Evolutionary conservation across 2,329 filamentous ascomycete species (phyloP).

Genomic region (Arthrobotrys iridis): DNA sequence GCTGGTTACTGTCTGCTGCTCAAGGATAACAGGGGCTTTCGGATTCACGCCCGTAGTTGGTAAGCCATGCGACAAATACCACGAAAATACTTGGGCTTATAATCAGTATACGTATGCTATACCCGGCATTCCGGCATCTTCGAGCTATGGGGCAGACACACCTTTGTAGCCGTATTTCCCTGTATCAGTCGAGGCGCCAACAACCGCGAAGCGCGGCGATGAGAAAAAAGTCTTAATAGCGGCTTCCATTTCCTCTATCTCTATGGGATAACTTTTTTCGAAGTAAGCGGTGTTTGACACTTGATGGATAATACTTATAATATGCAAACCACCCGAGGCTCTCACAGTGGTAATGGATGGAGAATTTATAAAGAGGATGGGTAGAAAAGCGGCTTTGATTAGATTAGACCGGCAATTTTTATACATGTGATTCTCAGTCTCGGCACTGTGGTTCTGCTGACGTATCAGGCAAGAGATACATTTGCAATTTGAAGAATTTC

Average conservation of each 20-base stretch:
- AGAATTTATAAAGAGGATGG: not conserved
- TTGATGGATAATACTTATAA: not conserved
- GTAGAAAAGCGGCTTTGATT: not conserved
- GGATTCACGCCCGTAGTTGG: slow-evolving; percentile 88
- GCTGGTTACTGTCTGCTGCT: slow-evolving; percentile 69
- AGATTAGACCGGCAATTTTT: not conserved
- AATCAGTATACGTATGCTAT: not conserved
- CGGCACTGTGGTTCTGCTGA: not conserved
- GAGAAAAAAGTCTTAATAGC: slow-evolving; percentile 79
- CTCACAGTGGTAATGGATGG: not conserved
- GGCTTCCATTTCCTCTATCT: slow-evolving; percentile 69
- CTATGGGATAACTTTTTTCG: not conserved
- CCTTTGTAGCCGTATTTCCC: slow-evolving; percentile 89
- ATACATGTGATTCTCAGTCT: slow-evolving; percentile 24
- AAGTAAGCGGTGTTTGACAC: not conserved
- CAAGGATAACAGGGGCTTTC: slow-evolving; percentile 62
- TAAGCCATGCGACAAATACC: slow-evolving; percentile 82
- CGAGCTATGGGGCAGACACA: slow-evolving; percentile 61
- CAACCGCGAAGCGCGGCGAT: slow-evolving; percentile 75
- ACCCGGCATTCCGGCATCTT: not conserved
- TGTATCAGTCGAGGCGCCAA: slow-evolving; percentile 85
- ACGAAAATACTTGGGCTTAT: slow-evolving; percentile 86
- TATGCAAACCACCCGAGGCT: not conserved
- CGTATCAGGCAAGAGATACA: slow-evolving; percentile 15
- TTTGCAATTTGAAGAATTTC: not conserved